Percentiles rank a stretch among this genome's conserved stretches.
Evolutionary conservation across 768 basidiomycete species (phyloP).

Genomic region (Russula sp.): DNA sequence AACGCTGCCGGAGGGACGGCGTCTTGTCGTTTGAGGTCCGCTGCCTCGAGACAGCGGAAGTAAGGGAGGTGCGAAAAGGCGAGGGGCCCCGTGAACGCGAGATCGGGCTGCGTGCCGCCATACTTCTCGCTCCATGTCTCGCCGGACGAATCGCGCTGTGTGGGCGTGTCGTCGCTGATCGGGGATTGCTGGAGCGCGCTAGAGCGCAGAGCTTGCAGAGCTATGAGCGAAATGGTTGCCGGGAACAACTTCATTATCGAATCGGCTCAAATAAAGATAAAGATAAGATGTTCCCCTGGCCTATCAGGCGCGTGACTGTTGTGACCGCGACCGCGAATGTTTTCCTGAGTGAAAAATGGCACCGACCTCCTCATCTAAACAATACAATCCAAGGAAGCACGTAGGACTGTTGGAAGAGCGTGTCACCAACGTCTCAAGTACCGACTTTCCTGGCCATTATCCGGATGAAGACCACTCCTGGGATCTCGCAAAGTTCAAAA

Average conservation of each 20-base stretch:
- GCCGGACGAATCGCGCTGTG: neutral
- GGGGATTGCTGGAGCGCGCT: constrained; percentile 2
- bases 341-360: constrained; percentile 7
- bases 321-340: neutral
- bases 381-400: constrained; percentile 42
- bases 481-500: constrained; percentile 65
- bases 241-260: neutral
- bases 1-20: constrained; percentile 34
- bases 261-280: neutral
- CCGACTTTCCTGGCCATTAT: constrained; percentile 86
- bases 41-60: constrained; percentile 52
- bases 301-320: too few species aligned
- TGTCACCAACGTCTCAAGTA: constrained; percentile 74
- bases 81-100: constrained; percentile 70
- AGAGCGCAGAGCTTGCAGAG: neutral
- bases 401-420: constrained; percentile 66
- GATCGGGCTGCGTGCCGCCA: constrained; percentile 66
- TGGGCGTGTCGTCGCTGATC: neutral
- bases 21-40: constrained; percentile 30
- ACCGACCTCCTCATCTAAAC: neutral
- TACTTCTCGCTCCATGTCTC: constrained; percentile 58
- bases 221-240: neutral
- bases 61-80: constrained; percentile 82
- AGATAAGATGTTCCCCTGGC: too few species aligned
- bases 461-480: constrained; percentile 82